These are phyloP conservation scores for Neurospora hispaniola DNA, from an alignment of 495 filamentous ascomycete genomes.

Conservation along the genomic window DNA sequence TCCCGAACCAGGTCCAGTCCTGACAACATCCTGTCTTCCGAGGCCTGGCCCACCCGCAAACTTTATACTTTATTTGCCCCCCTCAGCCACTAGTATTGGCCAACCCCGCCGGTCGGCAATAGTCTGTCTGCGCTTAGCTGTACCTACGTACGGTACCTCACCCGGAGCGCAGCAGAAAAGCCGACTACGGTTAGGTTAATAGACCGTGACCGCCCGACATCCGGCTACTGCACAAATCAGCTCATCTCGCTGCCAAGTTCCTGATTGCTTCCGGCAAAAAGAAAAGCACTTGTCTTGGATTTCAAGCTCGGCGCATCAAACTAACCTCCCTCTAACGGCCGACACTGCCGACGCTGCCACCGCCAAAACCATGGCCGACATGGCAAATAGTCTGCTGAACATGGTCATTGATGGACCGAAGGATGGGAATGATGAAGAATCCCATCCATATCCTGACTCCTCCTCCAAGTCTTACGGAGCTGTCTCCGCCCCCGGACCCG, in stretches of 20 bases:
- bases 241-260: not conserved
- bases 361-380: not conserved
- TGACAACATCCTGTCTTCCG: not conserved
- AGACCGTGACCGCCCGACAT: not conserved
- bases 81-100: no score
- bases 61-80: not conserved
- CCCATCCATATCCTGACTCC: not conserved
- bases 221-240: not conserved
- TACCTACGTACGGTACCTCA: not conserved
- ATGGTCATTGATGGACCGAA: not conserved
- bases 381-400: not conserved
- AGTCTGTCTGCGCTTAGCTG: not conserved
- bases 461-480: not conserved
- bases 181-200: not conserved
- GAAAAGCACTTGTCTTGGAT: not conserved
- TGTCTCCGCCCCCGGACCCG: not conserved
- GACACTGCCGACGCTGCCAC: not conserved
- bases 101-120: not conserved
- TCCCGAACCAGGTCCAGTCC: no score
- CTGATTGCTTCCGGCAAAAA: not conserved
- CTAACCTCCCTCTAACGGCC: not conserved
- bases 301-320: not conserved
- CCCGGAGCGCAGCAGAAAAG: not conserved
- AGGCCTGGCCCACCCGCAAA: not conserved
- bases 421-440: not conserved